A percentile compares a stretch with the other conserved stretches of the same genome.
Conservation (phyloP, 768 basidiomycete genomes). For the Holtermanniella nyarrowii region DNA sequence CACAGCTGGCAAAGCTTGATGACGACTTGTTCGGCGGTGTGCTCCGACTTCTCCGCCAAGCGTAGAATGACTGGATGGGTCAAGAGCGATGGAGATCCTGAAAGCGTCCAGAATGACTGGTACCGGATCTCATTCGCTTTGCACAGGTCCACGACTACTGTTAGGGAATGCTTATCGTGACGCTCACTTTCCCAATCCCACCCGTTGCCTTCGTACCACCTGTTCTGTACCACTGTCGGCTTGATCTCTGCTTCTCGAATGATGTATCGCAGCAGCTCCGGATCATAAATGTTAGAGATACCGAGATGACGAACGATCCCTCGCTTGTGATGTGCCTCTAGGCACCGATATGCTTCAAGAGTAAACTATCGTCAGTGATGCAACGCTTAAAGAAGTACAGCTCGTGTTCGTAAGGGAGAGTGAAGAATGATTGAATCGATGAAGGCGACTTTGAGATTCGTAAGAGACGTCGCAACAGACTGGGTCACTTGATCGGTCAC, state of each 20-base stretch:
- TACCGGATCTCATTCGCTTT: conserved; percentile 56
- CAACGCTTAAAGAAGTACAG: conserved; percentile 18
- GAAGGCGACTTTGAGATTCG: conserved; percentile 60
- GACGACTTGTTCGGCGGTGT: conserved; percentile 55
- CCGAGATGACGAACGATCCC: conserved; percentile 49
- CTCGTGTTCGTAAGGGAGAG: conserved; percentile 54
- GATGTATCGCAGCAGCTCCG: conserved; percentile 49
- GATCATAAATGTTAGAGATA: conserved; percentile 67
- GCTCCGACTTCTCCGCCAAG: conserved; percentile 45
- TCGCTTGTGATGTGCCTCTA: conserved; percentile 55
- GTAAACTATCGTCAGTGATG: conserved; percentile 43
- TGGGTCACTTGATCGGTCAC: conserved; percentile 53
- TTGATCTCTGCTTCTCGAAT: conserved; percentile 47
- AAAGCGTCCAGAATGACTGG: conserved; percentile 84
- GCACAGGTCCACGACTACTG: conserved; percentile 54
- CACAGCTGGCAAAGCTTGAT: conserved; percentile 56
- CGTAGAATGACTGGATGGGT: conserved; percentile 45
- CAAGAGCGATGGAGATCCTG: conserved; percentile 61
- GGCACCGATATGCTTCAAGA: conserved; percentile 57
- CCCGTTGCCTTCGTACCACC: conserved; percentile 71
- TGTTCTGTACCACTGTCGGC: conserved; percentile 57
- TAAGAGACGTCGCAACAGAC: conserved; percentile 57
- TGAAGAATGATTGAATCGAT: conserved; percentile 72
- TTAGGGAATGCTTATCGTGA: neutral
- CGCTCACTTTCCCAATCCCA: conserved; percentile 53